These are phyloP conservation scores for Cyphellophora europaea DNA, from an alignment of 2,329 filamentous ascomycete species.

Conservation along the genomic window DNA sequence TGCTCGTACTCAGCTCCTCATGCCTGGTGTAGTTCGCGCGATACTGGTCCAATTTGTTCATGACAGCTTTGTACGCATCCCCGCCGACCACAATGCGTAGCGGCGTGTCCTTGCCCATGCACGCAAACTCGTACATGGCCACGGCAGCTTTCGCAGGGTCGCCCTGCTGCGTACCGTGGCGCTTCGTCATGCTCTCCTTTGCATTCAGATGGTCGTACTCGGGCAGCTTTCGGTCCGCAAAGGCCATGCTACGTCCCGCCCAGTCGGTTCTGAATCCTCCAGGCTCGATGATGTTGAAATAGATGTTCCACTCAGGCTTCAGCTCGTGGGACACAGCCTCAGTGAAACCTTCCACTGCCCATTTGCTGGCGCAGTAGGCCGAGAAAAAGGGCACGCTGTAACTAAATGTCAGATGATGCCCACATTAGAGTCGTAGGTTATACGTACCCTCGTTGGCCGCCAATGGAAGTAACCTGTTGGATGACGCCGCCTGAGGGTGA, in stretches of 20 bases:
- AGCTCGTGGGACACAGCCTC: conserved; percentile 38
- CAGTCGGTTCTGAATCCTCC: conserved; percentile 20
- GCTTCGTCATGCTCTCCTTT: conserved; percentile 13
- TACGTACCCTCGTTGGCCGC: too few species aligned
- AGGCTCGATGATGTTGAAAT: conserved; percentile 21
- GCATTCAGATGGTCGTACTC: conserved; percentile 20
- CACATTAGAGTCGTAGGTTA: too few species aligned
- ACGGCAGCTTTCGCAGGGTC: conserved; percentile 23
- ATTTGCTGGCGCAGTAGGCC: conserved; percentile 35
- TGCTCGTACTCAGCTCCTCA: conserved; percentile 14
- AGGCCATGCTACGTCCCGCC: conserved; percentile 17
- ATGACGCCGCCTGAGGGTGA: conserved; percentile 40
- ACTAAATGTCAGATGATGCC: too few species aligned
- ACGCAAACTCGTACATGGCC: conserved; percentile 23
- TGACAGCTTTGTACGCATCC: conserved; percentile 16
- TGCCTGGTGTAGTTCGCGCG: conserved; percentile 16
- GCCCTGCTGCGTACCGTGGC: conserved; percentile 21
- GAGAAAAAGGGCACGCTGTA: conserved; percentile 26
- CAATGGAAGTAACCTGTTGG: conserved; percentile 47
- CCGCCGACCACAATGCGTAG: conserved; percentile 15
- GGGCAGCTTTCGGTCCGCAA: conserved; percentile 13
- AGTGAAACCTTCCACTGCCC: conserved; percentile 39
- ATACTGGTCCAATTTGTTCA: conserved; percentile 17
- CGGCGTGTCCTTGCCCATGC: conserved; percentile 14
- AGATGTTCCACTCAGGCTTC: conserved; percentile 33